Base-by-base conservation (phyloP, 2,329 filamentous ascomycete species). In the Neofusicoccum parvum region DNA sequence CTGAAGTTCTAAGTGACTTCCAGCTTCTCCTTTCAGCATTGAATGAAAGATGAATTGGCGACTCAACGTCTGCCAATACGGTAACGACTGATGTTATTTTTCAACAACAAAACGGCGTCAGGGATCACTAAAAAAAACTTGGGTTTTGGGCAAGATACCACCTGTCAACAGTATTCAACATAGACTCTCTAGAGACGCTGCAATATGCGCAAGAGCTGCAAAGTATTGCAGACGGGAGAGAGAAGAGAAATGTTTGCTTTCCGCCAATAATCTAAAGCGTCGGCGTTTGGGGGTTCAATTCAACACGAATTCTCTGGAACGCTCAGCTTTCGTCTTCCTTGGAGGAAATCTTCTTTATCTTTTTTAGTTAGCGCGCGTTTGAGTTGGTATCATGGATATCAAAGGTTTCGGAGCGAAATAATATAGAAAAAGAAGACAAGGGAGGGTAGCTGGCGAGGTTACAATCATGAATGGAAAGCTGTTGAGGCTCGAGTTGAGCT, bases 1-100 rank as follows among this genome's bases (percentile, higher is more conserved):
- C 92, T 99, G 78, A 94, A 91, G 83, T 90, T 92, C 83, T 98
- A 97, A 49, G 9, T 41, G 34, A 11, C 23, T 11, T 12, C 9
- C 7, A 12, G 46, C 59, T 63, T 65, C 46, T 49, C 23, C 51
- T 49, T 45, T 50, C 45, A 9, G 36, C 37, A 41, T 36, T 10
- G 37, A 15, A 41, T 45, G 54, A 23, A 32, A 32, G 27, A 59
- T 45, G 39, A 45, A 34, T 58, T 60, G 56, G 46, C 39, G 64
- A 65, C 64, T 65, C 64, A 65, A 65, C 64, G 64, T 65, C 64
- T 48, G 46, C 59, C 63, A 65, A 56, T 27, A 4, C 50, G 53
- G 43, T 60, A 41, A 60, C 53, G 63, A 59, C 41, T 49, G 45
- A 51, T 64, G 39, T 64, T 37, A 23, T 53, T 60, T 54, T 65